A percentile compares a stretch with the other conserved stretches of the same genome.
Conservation (phyloP, 202 grass and related monocot genomes). For the Cymbopogon flexuosus region DNA sequence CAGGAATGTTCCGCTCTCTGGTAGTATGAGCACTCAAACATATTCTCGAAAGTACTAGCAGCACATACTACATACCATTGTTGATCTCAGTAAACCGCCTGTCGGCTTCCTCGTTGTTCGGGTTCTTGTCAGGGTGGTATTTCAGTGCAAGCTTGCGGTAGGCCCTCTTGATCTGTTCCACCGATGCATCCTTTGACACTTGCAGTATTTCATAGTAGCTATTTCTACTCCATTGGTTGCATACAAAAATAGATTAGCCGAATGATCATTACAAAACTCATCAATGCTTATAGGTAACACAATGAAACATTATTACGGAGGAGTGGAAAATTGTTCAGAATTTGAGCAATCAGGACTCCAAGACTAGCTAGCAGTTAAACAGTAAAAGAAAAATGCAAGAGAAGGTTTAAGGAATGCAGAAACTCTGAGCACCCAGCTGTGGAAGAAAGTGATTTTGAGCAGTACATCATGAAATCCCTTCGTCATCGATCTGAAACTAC, state of each 20-base stretch:
- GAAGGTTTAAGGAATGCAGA: not conserved
- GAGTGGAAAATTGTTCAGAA: not conserved
- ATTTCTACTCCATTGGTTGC: conserved; percentile 34
- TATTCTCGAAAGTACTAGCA: not conserved
- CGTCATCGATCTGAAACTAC: not conserved
- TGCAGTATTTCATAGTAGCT: conserved; percentile 51
- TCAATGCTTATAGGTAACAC: not conserved
- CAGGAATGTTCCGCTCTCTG: not conserved
- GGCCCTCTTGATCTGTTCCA: conserved; percentile 23
- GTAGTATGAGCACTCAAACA: not conserved
- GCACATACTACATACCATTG: conserved; percentile 27
- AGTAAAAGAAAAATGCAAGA: not conserved
- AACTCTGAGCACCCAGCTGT: not conserved
- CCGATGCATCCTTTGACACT: conserved; percentile 41
- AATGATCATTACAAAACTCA: not conserved
- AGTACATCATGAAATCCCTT: not conserved
- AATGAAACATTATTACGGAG: not conserved
- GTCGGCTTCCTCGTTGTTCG: not conserved
- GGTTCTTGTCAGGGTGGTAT: not conserved
- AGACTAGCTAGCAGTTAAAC: not conserved
- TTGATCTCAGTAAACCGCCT: conserved; percentile 50
- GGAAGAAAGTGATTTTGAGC: not conserved
- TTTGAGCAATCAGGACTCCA: not conserved
- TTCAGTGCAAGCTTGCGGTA: not conserved
- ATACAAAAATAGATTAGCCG: not conserved